Percentiles rank a stretch among this genome's conserved stretches.
Conservation (phyloP, 139 green algal species). For the Picochlorum sp. region DNA sequence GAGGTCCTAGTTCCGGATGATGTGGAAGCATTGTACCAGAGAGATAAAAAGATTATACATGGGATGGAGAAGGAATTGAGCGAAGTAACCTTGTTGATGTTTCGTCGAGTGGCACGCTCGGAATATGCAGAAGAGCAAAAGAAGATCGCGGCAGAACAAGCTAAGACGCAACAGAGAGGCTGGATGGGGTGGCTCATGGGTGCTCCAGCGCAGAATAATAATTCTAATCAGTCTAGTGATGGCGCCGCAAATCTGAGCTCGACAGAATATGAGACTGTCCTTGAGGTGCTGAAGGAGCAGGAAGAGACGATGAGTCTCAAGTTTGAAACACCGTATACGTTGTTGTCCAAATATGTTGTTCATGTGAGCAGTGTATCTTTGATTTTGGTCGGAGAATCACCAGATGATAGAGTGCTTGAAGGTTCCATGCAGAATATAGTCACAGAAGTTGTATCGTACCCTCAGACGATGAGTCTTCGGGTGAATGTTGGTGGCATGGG, state of each 20-base stretch:
- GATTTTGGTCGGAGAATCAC: conserved; percentile 30
- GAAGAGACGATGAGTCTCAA: conserved; percentile 29
- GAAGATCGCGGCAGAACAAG: conserved; percentile 9
- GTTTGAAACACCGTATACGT: conserved; percentile 41
- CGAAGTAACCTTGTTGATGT: conserved; percentile 69
- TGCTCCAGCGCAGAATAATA: neutral
- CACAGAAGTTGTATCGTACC: conserved; percentile 31
- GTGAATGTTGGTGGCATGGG: conserved; percentile 48
- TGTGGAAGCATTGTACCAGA: neutral
- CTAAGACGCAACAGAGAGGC: conserved; percentile 6
- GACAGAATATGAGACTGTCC: conserved; percentile 63
- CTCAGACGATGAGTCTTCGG: conserved; percentile 34
- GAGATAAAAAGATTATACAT: conserved; percentile 15
- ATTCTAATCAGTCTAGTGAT: neutral
- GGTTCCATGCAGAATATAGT: conserved; percentile 32
- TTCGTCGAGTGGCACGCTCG: conserved; percentile 63
- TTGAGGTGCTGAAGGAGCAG: conserved; percentile 60
- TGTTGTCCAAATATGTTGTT: conserved; percentile 34
- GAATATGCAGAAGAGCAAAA: conserved; percentile 29
- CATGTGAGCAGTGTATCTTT: conserved; percentile 33
- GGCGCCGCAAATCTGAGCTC: conserved; percentile 24
- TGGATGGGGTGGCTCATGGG: conserved; percentile 47
- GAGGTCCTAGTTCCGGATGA: neutral
- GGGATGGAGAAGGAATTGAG: conserved; percentile 61
- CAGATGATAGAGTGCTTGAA: conserved; percentile 29